Base-by-base conservation (phyloP, 148 eudicot genomes). In the Rhododendron henanense region DNA sequence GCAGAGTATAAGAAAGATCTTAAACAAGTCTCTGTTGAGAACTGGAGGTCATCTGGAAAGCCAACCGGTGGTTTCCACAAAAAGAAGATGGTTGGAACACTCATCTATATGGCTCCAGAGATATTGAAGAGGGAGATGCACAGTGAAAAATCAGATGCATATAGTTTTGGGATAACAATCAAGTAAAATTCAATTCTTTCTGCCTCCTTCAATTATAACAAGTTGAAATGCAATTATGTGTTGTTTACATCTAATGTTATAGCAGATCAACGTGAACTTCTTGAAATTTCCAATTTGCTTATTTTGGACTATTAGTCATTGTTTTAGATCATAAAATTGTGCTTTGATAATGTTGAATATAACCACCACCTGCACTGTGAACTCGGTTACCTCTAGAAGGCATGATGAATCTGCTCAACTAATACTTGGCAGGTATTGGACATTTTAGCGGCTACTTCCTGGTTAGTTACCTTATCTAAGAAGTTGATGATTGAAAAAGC, bases 21-120 rank as follows among this genome's bases (percentile, higher is more conserved):
- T 53, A 90, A 91, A 87, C 90, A 88, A 86, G 90, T 93, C 63
- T 92, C 99, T 53, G 19, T 79, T 1, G 89, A 87, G 86, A 97
- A 89, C 81, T 97, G 99, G 99, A 94, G 90, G 86, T 95, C 98
- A 84, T 90, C 95, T 84, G 99, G 99, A 69, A 97, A 95, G 89
- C 99, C 99, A 78, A 97, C 98, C 71, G 99, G 99, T 59, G 99
- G 99, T 81, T 97, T 97, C 89, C 96, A 97, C 89, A 97, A 97
- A 87, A 93, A 93, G 87, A 95, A 94, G 86, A 97, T 97, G 98
- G 98, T 97, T 81, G 99, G 98, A 59, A 97, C 99, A 31, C 94
- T 97, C 33, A 93, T 95, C 85, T 97, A 97, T 90, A 95, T 97
- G 99, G 99, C 99, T 88, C 99, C 99, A 76, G 99, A 97, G 91